Evolutionary conservation across 495 filamentous ascomycete genomes (phyloP).

Genomic region (Penicillium psychrofluorescens): DNA sequence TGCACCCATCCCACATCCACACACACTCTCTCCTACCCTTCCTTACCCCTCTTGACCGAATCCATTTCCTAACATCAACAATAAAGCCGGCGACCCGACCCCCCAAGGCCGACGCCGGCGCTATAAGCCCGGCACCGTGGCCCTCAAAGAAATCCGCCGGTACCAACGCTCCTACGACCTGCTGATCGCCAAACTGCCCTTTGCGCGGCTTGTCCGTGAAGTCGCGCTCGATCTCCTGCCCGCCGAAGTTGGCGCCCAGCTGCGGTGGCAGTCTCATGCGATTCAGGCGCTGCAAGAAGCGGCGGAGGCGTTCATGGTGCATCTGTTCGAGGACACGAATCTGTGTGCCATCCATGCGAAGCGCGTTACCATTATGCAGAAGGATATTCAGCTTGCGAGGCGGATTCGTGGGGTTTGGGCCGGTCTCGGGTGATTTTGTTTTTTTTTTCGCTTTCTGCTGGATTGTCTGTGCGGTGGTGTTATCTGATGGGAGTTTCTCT

Average conservation of each 20-base stretch:
- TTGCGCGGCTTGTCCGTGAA: conserved; percentile 84
- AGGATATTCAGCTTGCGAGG: conserved; percentile 85
- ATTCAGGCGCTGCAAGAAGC: conserved; percentile 88
- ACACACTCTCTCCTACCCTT: not conserved
- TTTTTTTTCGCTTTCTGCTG: conserved; percentile 1
- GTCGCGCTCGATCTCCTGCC: conserved; percentile 57
- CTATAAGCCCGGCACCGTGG: conserved; percentile 79
- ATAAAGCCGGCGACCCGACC: conserved; percentile 62
- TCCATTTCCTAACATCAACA: not conserved
- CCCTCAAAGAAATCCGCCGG: conserved; percentile 76
- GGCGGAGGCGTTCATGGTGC: conserved; percentile 85
- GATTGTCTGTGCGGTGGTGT: conserved; percentile 2
- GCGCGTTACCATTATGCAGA: conserved; percentile 95
- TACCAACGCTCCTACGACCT: conserved; percentile 81
- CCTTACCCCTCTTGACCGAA: not conserved
- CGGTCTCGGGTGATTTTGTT: conserved; percentile 43
- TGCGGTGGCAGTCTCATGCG: conserved; percentile 90
- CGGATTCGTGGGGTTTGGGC: conserved; percentile 71
- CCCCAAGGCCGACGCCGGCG: conserved; percentile 56
- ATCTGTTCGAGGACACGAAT: conserved; percentile 93
- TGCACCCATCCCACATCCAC: conserved; percentile 5
- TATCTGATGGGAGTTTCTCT: not conserved
- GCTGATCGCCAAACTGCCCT: conserved; percentile 73
- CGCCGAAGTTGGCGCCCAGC: conserved; percentile 43
- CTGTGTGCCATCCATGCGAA: conserved; percentile 94